phyloP scores from a whole-genome alignment of 768 basidiomycete species.

The Pleurotus eryngii region DNA sequence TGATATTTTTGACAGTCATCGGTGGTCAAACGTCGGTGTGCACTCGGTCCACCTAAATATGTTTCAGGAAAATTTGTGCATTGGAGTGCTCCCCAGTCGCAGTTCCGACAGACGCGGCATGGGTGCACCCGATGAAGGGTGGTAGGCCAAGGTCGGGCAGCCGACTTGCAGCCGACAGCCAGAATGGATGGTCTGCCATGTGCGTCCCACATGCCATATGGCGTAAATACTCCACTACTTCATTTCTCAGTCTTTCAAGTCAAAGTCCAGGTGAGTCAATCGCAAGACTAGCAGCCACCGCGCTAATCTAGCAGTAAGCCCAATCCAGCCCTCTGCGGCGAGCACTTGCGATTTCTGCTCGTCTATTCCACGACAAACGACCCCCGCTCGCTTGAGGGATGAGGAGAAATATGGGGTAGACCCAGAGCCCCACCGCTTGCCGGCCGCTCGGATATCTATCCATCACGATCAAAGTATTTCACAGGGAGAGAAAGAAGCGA shows the following conservation, averaged over 20 bases:
- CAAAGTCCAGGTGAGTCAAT: neutral
- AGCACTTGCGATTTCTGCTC: no score
- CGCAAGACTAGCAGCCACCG: neutral
- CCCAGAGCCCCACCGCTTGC: slow-evolving; percentile 4
- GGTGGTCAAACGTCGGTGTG: no score
- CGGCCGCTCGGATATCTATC: slow-evolving; percentile 5
- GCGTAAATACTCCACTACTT: neutral
- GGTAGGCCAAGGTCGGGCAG: no score
- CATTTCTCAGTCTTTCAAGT: neutral
- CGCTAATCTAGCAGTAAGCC: neutral
- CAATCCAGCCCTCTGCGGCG: neutral
- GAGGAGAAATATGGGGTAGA: slow-evolving; percentile 4
- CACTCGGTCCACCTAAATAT: no score
- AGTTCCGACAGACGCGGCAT: no score
- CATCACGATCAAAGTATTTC: slow-evolving; percentile 8
- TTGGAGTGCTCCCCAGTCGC: no score
- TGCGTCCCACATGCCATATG: slow-evolving; percentile 3
- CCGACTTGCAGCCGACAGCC: no score
- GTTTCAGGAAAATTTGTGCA: no score
- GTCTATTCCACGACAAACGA: neutral
- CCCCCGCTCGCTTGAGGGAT: neutral
- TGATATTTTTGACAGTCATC: no score
- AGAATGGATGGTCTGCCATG: no score
- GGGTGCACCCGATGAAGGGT: no score
- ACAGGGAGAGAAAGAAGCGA: neutral